These are phyloP conservation scores for Candida patagonica DNA, from an alignment of 805 yeast genomes.

Conservation along the genomic window DNA sequence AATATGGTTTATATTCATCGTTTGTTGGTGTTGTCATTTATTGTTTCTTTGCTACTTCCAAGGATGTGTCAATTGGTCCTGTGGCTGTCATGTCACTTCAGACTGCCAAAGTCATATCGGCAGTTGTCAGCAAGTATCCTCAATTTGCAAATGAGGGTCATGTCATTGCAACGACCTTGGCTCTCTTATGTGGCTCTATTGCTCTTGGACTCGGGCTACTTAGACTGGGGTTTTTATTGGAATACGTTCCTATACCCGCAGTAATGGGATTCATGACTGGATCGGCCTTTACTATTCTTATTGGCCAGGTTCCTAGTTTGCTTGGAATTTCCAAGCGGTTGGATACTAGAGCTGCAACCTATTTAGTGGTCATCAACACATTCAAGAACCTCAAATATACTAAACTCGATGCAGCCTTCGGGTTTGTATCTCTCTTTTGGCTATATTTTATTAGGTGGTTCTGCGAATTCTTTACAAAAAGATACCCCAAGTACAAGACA, in stretches of 20 bases:
- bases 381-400: slow-evolving; percentile 63
- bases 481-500: slow-evolving; percentile 49
- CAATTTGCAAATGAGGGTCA: slow-evolving; percentile 41
- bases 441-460: slow-evolving; percentile 62
- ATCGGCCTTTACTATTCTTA: slow-evolving; percentile 72
- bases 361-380: slow-evolving; percentile 58
- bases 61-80: slow-evolving; percentile 93
- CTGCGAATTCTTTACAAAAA: slow-evolving; percentile 51
- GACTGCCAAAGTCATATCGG: slow-evolving; percentile 65
- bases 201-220: slow-evolving; percentile 74
- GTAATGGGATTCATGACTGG: slow-evolving; percentile 94
- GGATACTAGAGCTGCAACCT: slow-evolving; percentile 65
- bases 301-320: slow-evolving; percentile 80
- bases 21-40: slow-evolving; percentile 85
- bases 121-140: slow-evolving; percentile 46
- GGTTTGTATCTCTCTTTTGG: slow-evolving; percentile 63
- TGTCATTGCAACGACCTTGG: slow-evolving; percentile 67
- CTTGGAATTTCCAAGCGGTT: slow-evolving; percentile 63
- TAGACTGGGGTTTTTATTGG: slow-evolving; percentile 80
- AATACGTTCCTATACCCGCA: slow-evolving; percentile 83
- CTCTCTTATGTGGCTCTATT: slow-evolving; percentile 78
- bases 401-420: slow-evolving; percentile 80
- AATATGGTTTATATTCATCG: slow-evolving; percentile 85
- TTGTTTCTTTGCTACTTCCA: slow-evolving; percentile 87
- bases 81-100: slow-evolving; percentile 93